phyloP scores from a whole-genome alignment of 2,329 filamentous ascomycete species.

The Plenodomus lindquistii region DNA sequence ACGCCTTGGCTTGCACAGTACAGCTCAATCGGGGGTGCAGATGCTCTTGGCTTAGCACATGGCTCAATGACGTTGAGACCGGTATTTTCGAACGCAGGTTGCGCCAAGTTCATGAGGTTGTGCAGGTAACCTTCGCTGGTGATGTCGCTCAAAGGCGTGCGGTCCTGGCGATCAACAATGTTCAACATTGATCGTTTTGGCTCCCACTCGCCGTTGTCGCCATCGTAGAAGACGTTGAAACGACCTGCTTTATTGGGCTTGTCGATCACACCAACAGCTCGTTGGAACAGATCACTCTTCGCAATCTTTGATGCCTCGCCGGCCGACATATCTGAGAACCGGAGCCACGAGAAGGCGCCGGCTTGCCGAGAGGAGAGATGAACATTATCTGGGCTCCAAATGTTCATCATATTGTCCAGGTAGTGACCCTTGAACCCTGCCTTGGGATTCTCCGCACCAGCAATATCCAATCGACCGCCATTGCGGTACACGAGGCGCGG shows the following conservation, averaged over 20 bases:
- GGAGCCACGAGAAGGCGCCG: conserved; percentile 83
- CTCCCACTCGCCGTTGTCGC: conserved; percentile 66
- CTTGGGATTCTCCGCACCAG: conserved; percentile 71
- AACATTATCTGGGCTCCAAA: conserved; percentile 84
- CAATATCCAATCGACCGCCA: conserved; percentile 73
- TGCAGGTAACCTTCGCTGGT: conserved; percentile 73
- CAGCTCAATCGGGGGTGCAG: conserved; percentile 84
- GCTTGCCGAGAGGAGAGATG: conserved; percentile 63
- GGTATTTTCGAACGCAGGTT: conserved; percentile 65
- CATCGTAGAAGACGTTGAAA: conserved; percentile 69
- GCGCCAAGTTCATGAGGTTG: conserved; percentile 78
- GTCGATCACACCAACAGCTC: conserved; percentile 64
- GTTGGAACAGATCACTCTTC: conserved; percentile 71
- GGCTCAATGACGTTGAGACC: conserved; percentile 80
- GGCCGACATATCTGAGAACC: conserved; percentile 78
- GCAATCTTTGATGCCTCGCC: conserved; percentile 72
- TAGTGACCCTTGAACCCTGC: conserved; percentile 83
- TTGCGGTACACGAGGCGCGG: conserved; percentile 83
- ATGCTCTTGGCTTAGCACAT: conserved; percentile 75
- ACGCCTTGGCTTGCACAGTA: conserved; percentile 70
- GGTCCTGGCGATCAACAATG: conserved; percentile 71
- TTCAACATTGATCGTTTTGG: conserved; percentile 81
- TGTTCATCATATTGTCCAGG: conserved; percentile 81
- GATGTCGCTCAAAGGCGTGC: conserved; percentile 68
- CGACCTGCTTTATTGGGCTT: conserved; percentile 63